These are phyloP conservation scores for Colletotrichum horii DNA, from an alignment of 2,329 filamentous ascomycete species.

Conservation along the genomic window DNA sequence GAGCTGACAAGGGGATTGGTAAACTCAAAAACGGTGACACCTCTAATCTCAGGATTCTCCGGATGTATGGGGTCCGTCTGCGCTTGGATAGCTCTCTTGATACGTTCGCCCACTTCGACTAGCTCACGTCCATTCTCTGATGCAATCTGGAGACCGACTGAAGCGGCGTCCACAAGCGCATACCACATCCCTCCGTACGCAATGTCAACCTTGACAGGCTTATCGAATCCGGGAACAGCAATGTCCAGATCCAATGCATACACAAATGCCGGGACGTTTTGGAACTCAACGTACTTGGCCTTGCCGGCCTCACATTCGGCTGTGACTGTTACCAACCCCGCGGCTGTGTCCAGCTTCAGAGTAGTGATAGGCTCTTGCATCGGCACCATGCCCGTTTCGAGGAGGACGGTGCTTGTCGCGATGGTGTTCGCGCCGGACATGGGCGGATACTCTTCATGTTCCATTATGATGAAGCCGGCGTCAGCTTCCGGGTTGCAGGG, in stretches of 20 bases:
- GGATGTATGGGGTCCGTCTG: constrained; percentile 45
- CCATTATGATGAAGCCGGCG: constrained; percentile 52
- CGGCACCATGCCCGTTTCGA: constrained; percentile 51
- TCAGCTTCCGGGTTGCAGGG: constrained; percentile 49
- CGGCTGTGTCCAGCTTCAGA: constrained; percentile 47
- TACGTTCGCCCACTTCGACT: constrained; percentile 45
- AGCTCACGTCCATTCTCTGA: constrained; percentile 36
- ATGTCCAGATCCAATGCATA: constrained; percentile 42
- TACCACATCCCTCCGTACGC: constrained; percentile 54
- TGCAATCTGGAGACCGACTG: constrained; percentile 39
- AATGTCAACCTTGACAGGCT: constrained; percentile 42
- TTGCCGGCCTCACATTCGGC: constrained; percentile 45
- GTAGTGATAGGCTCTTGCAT: constrained; percentile 49
- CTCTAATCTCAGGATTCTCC: constrained; percentile 44
- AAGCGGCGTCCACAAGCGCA: constrained; percentile 42
- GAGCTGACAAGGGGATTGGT: constrained; percentile 36
- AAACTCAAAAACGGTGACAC: constrained; percentile 44
- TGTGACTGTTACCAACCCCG: constrained; percentile 44
- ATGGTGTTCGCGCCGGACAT: constrained; percentile 51
- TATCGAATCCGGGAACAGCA: constrained; percentile 45
- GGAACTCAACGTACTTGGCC: constrained; percentile 46
- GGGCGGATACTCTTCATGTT: constrained; percentile 45
- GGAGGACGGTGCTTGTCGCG: constrained; percentile 45
- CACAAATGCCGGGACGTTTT: constrained; percentile 50
- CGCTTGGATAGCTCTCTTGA: constrained; percentile 42